Conservation (phyloP, 257 asterid species). For the Ballota nigra region DNA sequence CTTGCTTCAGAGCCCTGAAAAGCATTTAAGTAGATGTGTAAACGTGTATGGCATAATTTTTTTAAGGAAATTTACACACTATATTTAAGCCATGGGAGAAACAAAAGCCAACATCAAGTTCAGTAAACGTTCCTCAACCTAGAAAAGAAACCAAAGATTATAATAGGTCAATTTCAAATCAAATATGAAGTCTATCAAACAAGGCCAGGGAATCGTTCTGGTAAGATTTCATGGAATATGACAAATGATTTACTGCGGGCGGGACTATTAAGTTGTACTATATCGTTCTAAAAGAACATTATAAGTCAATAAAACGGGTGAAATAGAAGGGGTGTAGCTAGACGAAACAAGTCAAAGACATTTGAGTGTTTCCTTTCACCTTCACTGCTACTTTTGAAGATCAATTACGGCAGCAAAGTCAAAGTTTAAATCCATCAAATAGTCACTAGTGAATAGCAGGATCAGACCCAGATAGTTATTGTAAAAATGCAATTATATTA, state of each 20-base stretch:
- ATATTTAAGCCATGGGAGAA: background rate
- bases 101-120: background rate
- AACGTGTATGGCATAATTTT: background rate
- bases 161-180: background rate
- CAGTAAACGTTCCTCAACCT: slow-evolving; percentile 7
- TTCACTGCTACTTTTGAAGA: background rate
- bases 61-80: background rate
- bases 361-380: slow-evolving; percentile 1
- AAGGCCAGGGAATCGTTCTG: background rate
- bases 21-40: slow-evolving; percentile 15
- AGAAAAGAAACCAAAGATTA: background rate
- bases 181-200: background rate
- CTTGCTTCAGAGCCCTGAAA: slow-evolving; percentile 74
- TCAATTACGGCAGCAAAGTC: background rate
- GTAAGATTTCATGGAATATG: background rate
- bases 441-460: background rate
- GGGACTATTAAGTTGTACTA: background rate
- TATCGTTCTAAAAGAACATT: background rate
- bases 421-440: slow-evolving; percentile 4
- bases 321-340: background rate
- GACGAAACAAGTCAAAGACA: background rate
- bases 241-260: background rate
- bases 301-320: background rate
- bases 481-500: background rate
- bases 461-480: background rate